Percentiles rank a stretch among this genome's conserved stretches.
Evolutionary conservation across 2,329 filamentous ascomycete genomes (phyloP).

Genomic region (Venturia asperata): DNA sequence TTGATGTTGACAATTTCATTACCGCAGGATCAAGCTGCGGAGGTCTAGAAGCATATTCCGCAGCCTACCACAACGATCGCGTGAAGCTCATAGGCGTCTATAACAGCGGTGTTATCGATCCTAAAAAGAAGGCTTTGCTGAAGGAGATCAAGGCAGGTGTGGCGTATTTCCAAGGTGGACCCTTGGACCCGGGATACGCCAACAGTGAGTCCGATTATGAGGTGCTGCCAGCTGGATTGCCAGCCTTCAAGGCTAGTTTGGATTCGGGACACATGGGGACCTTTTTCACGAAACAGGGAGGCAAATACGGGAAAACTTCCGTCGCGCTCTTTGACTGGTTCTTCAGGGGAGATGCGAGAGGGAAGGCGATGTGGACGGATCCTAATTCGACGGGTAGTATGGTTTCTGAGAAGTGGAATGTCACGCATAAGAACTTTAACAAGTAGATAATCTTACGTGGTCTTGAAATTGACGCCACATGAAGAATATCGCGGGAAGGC

Average conservation of each 20-base stretch:
- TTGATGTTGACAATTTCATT: conserved; percentile 13
- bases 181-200: conserved; percentile 11
- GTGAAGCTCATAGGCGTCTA: conserved; percentile 17
- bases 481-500: no score
- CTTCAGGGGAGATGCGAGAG: conserved; percentile 16
- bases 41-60: conserved; percentile 16
- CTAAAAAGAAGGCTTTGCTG: conserved; percentile 13
- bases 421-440: conserved; percentile 16
- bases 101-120: conserved; percentile 16
- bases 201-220: conserved; percentile 16
- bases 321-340: conserved; percentile 17
- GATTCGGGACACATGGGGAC: conserved; percentile 20
- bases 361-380: conserved; percentile 15
- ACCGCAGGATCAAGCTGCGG: conserved; percentile 18
- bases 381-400: background rate
- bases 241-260: conserved; percentile 10
- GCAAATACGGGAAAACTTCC: conserved; percentile 15
- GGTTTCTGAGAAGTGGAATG: conserved; percentile 19
- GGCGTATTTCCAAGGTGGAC: conserved; percentile 14
- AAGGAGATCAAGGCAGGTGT: conserved; percentile 17
- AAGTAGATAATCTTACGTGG: background rate
- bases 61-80: conserved; percentile 14
- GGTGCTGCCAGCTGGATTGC: background rate
- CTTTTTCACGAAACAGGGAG: conserved; percentile 16
- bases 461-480: no score